phyloP scores from a whole-genome alignment of 345 rosid genomes.

The Excoecaria agallocha region DNA sequence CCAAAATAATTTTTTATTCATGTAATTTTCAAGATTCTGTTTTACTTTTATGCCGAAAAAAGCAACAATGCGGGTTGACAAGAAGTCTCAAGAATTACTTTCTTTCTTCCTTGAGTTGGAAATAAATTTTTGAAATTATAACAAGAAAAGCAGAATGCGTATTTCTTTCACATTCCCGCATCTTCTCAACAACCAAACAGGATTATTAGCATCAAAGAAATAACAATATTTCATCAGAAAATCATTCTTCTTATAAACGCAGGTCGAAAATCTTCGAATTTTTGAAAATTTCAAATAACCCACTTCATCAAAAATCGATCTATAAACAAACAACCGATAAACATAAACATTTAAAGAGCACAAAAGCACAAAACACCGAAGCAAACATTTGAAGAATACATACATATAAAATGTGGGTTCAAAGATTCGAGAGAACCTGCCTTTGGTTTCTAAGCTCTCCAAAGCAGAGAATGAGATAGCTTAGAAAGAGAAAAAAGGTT shows the following conservation, averaged over 20 bases:
- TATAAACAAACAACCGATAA: not conserved
- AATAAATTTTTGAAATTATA: not conserved
- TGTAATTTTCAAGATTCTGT: not conserved
- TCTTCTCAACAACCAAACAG: not conserved
- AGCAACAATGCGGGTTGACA: not conserved
- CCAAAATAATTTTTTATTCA: not conserved
- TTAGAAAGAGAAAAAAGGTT: not conserved
- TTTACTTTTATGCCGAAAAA: not conserved
- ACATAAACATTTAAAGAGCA: not conserved
- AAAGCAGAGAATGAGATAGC: conserved; percentile 1
- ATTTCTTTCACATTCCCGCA: not conserved
- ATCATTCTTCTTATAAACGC: not conserved
- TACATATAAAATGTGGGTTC: not conserved
- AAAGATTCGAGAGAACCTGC: not conserved
- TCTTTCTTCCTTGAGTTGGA: not conserved
- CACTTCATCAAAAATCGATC: not conserved
- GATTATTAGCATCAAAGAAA: not conserved
- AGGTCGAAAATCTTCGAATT: conserved; percentile 6
- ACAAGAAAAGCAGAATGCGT: not conserved
- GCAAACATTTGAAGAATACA: not conserved
- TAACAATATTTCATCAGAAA: not conserved
- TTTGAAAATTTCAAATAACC: conserved; percentile 7
- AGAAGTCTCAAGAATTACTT: not conserved
- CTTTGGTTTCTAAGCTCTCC: conserved; percentile 9
- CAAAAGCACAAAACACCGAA: not conserved